These are phyloP conservation scores for Colletotrichum godetiae DNA, from an alignment of 2,329 filamentous ascomycete genomes.

Conservation along the genomic window DNA sequence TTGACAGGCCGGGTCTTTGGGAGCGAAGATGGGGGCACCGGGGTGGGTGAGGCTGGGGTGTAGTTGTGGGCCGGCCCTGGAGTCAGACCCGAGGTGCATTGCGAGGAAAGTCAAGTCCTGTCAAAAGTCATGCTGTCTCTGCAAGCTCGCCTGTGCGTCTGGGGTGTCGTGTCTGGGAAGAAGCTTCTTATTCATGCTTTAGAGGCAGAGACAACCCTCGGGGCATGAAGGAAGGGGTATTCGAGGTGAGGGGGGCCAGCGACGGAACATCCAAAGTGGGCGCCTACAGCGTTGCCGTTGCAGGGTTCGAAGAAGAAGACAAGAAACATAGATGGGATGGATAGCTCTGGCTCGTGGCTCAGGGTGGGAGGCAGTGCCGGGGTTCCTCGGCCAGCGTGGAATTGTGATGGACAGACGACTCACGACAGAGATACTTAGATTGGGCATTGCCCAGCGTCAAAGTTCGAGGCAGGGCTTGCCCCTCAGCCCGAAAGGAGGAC, in stretches of 20 bases:
- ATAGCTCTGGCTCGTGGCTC: neutral
- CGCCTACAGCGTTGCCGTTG: neutral
- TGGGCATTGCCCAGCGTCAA: neutral
- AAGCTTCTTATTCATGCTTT: slow-evolving; percentile 30
- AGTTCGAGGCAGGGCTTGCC: neutral
- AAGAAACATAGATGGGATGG: slow-evolving; percentile 29
- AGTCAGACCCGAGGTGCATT: slow-evolving; percentile 20
- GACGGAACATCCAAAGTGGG: slow-evolving; percentile 27
- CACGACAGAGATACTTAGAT: neutral
- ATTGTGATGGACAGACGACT: neutral
- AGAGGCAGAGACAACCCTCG: slow-evolving; percentile 24
- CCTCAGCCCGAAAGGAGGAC: neutral
- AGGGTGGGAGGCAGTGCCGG: slow-evolving; percentile 1
- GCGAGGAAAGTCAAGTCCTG: slow-evolving; percentile 21
- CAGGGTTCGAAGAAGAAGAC: slow-evolving; percentile 1
- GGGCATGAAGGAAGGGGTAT: slow-evolving; percentile 15
- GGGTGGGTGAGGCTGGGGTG: neutral
- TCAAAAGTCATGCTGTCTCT: slow-evolving; percentile 23
- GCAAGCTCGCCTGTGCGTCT: slow-evolving; percentile 23
- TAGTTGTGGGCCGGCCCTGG: neutral
- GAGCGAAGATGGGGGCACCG: neutral
- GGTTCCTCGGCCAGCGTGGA: neutral
- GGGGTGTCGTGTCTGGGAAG: slow-evolving; percentile 29
- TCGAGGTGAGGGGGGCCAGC: slow-evolving; percentile 1
- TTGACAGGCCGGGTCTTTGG: slow-evolving; percentile 10